Base-by-base conservation (phyloP, 1,284 basidiomycete species). In the Fomitopsis palustris region DNA sequence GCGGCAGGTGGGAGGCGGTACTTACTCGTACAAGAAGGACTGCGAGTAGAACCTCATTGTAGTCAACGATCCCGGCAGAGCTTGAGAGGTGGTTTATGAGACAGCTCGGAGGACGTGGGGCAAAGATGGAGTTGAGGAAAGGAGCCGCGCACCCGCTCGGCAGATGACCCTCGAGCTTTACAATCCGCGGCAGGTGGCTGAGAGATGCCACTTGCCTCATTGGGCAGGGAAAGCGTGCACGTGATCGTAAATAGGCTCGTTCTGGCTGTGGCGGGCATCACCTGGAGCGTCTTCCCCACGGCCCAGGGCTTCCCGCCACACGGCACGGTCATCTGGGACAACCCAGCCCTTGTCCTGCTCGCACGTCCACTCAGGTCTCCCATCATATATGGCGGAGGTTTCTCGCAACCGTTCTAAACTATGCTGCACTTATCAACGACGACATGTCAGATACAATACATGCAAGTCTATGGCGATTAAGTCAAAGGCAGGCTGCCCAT, bases 21-120 rank as follows among this genome's bases (percentile, higher is more conserved):
- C 86, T 71, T 67, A 91, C 89, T 92, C 88, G 78, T 91, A 92
- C 74, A 85, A 78, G 75, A 88, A 90, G 70, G 87, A 86, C 75
- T 91, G 88, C 27, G 87, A 81, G 69, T 87, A 92, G 78, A 91
- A 87, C 81, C 85, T 89, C 89, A 92, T 92, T 73, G 70, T 27
- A 54, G 52, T 64, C 70, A 69, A 78, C 77, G 75, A 77, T 65
- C 74, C 73, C 74, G 59, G 59, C 19, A 37, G n/a, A 23, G 29
- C n/a, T 27, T 45, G 31, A 10, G 45, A 55, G 27, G 35, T n/a
- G 49, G n/a, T 52, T 6, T 37, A 35, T 37, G 21, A 35, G 49
- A 52, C 45, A 56, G 43, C 9, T 14, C 19, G 31, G 45, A 16
- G n/a, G 45, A 35, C n/a, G 45, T 49, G 49, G 38, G 51, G 38